Conservation (phyloP, 2,329 filamentous ascomycete species). For the Metarhizium robertsii region DNA sequence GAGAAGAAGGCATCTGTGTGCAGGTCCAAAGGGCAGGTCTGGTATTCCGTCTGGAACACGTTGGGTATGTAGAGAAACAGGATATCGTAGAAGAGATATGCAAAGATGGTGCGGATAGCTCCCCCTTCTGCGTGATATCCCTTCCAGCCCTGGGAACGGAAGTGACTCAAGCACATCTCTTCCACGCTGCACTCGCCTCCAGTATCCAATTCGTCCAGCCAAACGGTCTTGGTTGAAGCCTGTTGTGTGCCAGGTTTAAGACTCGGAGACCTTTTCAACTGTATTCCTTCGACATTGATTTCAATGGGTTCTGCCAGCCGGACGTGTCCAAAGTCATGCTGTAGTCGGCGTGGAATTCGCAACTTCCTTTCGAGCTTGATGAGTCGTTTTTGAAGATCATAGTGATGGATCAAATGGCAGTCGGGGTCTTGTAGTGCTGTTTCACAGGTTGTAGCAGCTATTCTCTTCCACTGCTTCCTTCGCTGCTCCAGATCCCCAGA, state of each 20-base stretch:
- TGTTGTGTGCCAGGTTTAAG: conserved; percentile 28
- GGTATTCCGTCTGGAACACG: conserved; percentile 92
- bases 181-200: conserved; percentile 78
- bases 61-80: conserved; percentile 91
- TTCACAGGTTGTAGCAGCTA: conserved; percentile 75
- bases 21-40: conserved; percentile 87
- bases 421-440: conserved; percentile 76
- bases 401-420: conserved; percentile 87
- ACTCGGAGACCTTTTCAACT: conserved; percentile 54
- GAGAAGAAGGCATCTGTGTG: conserved; percentile 90
- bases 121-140: conserved; percentile 91
- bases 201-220: conserved; percentile 68
- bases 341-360: conserved; percentile 71
- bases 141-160: conserved; percentile 78
- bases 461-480: conserved; percentile 74
- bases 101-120: conserved; percentile 83
- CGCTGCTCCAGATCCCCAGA: conserved; percentile 37
- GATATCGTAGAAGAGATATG: conserved; percentile 86
- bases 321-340: conserved; percentile 90
- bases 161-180: conserved; percentile 84
- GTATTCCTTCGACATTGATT: conserved; percentile 66
- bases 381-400: conserved; percentile 90
- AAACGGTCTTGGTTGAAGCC: conserved; percentile 65
- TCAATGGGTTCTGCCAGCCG: conserved; percentile 66
- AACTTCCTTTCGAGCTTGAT: conserved; percentile 79